These are phyloP conservation scores for Entomortierella beljakovae DNA, from an alignment of 192 early-diverging fungal species.

Conservation along the genomic window DNA sequence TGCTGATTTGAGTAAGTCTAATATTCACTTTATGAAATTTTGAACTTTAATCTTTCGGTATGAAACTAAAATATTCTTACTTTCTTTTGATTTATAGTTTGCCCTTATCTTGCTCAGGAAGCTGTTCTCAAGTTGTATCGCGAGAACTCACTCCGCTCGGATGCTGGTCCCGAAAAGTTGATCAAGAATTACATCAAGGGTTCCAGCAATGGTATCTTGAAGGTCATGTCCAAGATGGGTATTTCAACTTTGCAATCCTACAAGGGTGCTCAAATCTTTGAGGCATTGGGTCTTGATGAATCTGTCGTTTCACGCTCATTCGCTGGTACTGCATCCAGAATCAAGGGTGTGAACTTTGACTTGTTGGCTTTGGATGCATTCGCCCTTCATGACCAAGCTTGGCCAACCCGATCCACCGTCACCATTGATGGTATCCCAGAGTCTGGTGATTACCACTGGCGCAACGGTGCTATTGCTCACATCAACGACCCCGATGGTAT, in stretches of 20 bases:
- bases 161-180: constrained; percentile 74
- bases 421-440: constrained; percentile 82
- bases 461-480: constrained; percentile 91
- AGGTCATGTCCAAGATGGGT: constrained; percentile 99
- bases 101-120: constrained; percentile 94
- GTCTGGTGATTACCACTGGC: constrained; percentile 98
- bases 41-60: not conserved
- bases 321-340: constrained; percentile 94
- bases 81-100: constrained; percentile 59
- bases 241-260: constrained; percentile 97
- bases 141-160: constrained; percentile 76
- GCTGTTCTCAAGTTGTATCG: constrained; percentile 90
- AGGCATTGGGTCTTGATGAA: constrained; percentile 91
- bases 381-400: constrained; percentile 86
- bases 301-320: constrained; percentile 93
- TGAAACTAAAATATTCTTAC: not conserved
- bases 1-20: constrained; percentile 80
- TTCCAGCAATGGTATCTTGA: constrained; percentile 93
- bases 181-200: constrained; percentile 89
- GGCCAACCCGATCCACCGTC: constrained; percentile 77
- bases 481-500: constrained; percentile 92
- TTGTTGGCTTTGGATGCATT: constrained; percentile 89
- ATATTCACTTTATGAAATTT: not conserved
- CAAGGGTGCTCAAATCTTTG: constrained; percentile 99
- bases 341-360: constrained; percentile 85